Evolutionary conservation across 345 rosid species (phyloP).

Genomic region (Microthlaspi erraticum): DNA sequence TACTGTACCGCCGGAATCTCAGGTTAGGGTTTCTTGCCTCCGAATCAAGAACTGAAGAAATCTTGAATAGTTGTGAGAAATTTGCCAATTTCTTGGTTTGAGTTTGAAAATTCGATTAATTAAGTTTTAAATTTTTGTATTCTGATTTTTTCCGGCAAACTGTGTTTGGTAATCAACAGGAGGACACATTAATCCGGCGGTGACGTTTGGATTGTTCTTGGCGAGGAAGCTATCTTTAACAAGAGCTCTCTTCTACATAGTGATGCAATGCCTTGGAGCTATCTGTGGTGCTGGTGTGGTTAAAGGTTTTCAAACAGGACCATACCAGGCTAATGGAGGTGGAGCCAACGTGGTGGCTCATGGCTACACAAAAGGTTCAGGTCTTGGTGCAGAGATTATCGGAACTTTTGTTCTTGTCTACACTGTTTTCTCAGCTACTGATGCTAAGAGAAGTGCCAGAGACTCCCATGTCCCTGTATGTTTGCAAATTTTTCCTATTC

Average conservation of each 20-base stretch:
- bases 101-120: too few species aligned
- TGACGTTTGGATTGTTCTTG: conserved; percentile 65
- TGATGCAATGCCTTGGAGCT: conserved; percentile 78
- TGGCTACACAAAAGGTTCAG: conserved; percentile 72
- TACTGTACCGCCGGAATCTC: conserved; percentile 84
- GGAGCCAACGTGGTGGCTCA: conserved; percentile 65
- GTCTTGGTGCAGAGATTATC: conserved; percentile 74
- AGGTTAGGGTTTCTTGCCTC: conserved; percentile 41
- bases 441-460: conserved; percentile 79
- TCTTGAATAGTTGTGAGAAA: background rate
- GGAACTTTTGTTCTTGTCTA: conserved; percentile 77
- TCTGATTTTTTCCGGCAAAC: background rate
- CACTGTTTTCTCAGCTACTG: conserved; percentile 80
- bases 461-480: conserved; percentile 83
- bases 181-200: conserved; percentile 80
- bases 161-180: conserved; percentile 46
- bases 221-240: conserved; percentile 75
- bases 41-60: background rate
- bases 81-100: too few species aligned
- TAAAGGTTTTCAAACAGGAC: conserved; percentile 56
- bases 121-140: too few species aligned
- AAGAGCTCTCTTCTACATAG: conserved; percentile 64
- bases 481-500: background rate
- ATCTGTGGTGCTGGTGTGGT: conserved; percentile 80
- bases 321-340: conserved; percentile 48